phyloP scores from a whole-genome alignment of 2,329 filamentous ascomycete genomes.

The Colletotrichum theobromicola region DNA sequence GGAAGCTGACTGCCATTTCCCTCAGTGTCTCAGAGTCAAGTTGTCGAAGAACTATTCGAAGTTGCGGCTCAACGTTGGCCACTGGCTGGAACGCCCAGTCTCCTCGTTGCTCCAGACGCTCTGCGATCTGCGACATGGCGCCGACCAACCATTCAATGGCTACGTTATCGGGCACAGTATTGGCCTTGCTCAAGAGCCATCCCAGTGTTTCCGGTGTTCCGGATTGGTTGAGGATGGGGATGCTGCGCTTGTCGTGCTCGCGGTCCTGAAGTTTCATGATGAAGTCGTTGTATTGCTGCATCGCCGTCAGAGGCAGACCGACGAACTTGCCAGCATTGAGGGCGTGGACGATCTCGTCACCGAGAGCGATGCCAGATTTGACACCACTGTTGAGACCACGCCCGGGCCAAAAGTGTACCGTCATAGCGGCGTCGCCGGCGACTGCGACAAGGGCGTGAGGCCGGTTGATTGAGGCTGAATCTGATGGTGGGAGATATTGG shows the following conservation, averaged over 20 bases:
- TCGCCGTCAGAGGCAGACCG: slow-evolving; percentile 31
- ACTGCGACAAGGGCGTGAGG: neutral
- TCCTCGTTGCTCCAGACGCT: neutral
- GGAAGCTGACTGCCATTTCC: slow-evolving; percentile 41
- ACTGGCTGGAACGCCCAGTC: neutral
- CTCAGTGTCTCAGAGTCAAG: slow-evolving; percentile 32
- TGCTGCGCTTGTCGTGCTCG: slow-evolving; percentile 40
- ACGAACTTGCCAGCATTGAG: slow-evolving; percentile 25
- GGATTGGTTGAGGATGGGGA: slow-evolving; percentile 39
- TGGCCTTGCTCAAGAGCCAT: slow-evolving; percentile 37
- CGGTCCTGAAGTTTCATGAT: slow-evolving; percentile 37
- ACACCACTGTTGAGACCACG: neutral
- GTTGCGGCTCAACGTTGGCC: slow-evolving; percentile 23
- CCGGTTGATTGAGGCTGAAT: neutral
- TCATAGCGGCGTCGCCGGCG: neutral
- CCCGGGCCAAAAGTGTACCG: neutral
- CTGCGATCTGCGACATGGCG: neutral
- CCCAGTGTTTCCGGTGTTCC: slow-evolving; percentile 37
- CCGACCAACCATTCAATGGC: neutral
- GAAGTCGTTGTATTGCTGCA: slow-evolving; percentile 39
- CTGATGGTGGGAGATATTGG: neutral
- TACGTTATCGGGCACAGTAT: neutral
- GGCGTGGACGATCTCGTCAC: neutral
- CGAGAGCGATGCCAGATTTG: neutral
- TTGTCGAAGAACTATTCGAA: slow-evolving; percentile 37